Conservation (phyloP, 176 grass and related monocot genomes). For the Chrysopogon serrulatus region DNA sequence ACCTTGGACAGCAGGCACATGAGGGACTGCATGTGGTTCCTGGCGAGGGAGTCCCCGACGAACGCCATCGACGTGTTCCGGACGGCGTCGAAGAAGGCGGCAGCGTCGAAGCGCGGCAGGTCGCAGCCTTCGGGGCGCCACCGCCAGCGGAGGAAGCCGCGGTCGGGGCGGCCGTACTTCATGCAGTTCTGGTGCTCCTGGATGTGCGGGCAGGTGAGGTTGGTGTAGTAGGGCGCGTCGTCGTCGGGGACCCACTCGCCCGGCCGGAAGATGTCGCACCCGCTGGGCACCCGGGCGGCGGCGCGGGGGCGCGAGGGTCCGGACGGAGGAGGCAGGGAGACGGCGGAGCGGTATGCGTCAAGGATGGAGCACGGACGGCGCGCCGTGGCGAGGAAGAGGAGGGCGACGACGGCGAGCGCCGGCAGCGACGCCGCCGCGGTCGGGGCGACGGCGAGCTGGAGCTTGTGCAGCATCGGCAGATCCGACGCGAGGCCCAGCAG, state of each 20-base stretch:
- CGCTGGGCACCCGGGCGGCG: background rate
- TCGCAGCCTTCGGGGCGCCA: constrained; percentile 54
- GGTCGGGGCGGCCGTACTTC: constrained; percentile 65
- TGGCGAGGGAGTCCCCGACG: constrained; percentile 71
- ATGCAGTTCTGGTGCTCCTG: constrained; percentile 92
- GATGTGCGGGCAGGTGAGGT: constrained; percentile 48
- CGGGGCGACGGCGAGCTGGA: constrained; percentile 5
- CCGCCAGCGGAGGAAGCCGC: constrained; percentile 47
- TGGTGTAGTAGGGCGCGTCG: constrained; percentile 52
- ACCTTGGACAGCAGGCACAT: constrained; percentile 70
- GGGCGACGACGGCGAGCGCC: background rate
- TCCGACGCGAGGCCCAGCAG: background rate
- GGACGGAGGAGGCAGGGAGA: background rate
- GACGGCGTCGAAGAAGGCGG: constrained; percentile 40
- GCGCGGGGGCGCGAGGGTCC: background rate
- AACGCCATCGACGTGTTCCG: constrained; percentile 49
- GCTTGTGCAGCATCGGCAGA: constrained; percentile 27
- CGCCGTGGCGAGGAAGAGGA: constrained; percentile 12
- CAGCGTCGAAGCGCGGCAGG: constrained; percentile 57
- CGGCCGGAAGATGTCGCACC: constrained; percentile 34
- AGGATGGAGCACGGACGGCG: background rate
- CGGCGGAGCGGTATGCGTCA: background rate
- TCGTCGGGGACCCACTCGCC: constrained; percentile 44
- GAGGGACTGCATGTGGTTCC: constrained; percentile 85
- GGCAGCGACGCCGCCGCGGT: constrained; percentile 6